These are phyloP conservation scores for Senna siamea DNA, from an alignment of 306 rosid genomes.

Conservation along the genomic window DNA sequence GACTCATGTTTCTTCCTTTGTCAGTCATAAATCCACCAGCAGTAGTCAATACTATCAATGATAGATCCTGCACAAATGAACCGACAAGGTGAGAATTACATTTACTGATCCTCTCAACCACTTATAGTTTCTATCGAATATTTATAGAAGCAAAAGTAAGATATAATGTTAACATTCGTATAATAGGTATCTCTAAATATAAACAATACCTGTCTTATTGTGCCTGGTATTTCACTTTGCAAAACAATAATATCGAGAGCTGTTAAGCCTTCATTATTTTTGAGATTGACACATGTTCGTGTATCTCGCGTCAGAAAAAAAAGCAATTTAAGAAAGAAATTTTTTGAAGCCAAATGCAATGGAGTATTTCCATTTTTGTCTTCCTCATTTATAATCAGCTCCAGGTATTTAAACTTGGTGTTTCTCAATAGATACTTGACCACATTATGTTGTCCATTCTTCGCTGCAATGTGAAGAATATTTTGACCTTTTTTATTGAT, in stretches of 20 bases:
- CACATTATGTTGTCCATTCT: neutral
- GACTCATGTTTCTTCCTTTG: neutral
- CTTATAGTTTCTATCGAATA: no score
- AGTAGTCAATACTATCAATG: neutral
- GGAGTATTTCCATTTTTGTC: neutral
- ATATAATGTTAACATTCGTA: neutral
- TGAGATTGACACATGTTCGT: neutral
- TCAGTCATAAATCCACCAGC: neutral
- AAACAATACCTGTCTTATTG: no score
- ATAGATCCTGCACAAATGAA: neutral
- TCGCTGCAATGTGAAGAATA: neutral
- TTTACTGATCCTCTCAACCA: no score
- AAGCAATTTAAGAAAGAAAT: neutral
- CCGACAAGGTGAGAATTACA: no score
- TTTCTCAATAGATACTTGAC: neutral
- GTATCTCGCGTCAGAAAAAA: neutral
- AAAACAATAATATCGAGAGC: neutral
- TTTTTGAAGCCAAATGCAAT: constrained; percentile 40
- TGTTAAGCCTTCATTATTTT: neutral
- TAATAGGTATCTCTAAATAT: no score
- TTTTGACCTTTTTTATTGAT: neutral
- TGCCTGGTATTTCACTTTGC: no score
- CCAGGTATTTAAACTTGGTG: neutral
- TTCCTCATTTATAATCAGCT: neutral
- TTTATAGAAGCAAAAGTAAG: neutral